Evolutionary conservation across 2,329 filamentous ascomycete genomes (phyloP).

Genomic region (Alternaria triticimaculans): DNA sequence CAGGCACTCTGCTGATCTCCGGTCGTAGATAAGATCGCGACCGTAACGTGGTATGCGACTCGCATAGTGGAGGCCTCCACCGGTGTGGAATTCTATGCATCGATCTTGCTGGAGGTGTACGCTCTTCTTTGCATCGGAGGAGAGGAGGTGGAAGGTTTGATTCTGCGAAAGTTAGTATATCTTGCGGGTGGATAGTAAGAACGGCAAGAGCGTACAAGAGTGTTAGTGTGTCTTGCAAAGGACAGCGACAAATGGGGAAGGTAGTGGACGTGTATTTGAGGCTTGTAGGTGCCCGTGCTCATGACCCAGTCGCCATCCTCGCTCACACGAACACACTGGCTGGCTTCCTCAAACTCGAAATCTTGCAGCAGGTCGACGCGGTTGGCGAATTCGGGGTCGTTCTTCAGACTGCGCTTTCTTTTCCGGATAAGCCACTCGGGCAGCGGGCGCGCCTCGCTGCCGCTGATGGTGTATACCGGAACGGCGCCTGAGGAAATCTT

Average conservation of each 20-base stretch:
- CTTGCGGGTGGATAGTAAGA: not conserved
- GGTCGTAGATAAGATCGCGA: constrained; percentile 85
- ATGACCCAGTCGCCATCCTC: constrained; percentile 90
- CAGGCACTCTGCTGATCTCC: constrained; percentile 80
- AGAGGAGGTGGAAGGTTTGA: constrained; percentile 86
- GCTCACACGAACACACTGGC: constrained; percentile 84
- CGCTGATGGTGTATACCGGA: constrained; percentile 93
- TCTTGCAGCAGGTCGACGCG: constrained; percentile 95
- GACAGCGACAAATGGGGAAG: constrained; percentile 93
- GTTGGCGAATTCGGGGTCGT: constrained; percentile 90
- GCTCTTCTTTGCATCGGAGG: constrained; percentile 91
- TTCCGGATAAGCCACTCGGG: constrained; percentile 95
- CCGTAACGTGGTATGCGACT: constrained; percentile 93
- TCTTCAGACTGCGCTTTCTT: constrained; percentile 84
- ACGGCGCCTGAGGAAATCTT: constrained; percentile 83
- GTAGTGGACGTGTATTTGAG: constrained; percentile 95
- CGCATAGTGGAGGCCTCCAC: constrained; percentile 84
- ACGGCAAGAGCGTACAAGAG: constrained; percentile 56
- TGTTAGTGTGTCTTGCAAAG: constrained; percentile 88
- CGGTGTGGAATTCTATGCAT: constrained; percentile 90
- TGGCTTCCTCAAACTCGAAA: constrained; percentile 97
- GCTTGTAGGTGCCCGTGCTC: constrained; percentile 48
- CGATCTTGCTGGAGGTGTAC: constrained; percentile 92
- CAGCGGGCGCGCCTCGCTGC: constrained; percentile 82
- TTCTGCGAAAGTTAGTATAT: constrained; percentile 58